Evolutionary conservation across 352 stramenopile genomes (phyloP), one percentile per base, ranked within the genome.

Genomic region (Phytophthora rubi): DNA sequence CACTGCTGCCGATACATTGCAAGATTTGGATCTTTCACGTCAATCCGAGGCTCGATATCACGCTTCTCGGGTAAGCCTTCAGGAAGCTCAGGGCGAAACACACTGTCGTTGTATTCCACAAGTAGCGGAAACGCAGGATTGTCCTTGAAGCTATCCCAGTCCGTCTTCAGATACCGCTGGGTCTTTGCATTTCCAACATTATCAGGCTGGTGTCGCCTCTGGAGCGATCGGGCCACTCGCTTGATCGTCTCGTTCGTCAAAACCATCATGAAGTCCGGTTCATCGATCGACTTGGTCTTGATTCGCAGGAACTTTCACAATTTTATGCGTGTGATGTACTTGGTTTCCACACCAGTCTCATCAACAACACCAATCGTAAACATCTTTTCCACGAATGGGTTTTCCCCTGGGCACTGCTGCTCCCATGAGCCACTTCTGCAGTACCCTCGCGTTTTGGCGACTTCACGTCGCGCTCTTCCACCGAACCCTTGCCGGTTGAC

Each of bases 1-100:
- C 21, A 68, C 12, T 75, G 55, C 1, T 59, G 73, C n/a, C 59
- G 51, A 16, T 44, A 47, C 52, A 63, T 63, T 6, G 30, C 35
- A 4, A 42, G 12, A 42, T 42, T 42, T 16, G 35, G 12, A 42
- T 42, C 35, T 15, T 16, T 42, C 35, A 16, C 35, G 15, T 42
- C 35, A 0, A 42, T 42, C 2, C 35, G 35, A 15, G 16, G 35
- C 35, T 45, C 3, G 33, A 64, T 54, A 7, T 65, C 23, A 7
- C 58, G 13, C 23, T 59, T 66, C 30, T 66, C 59, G 0, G 53
- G 66, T 21, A 63, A 39, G 12, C 30, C 39, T 51, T 58, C 32
- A 16, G 30, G 66, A 6, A 69, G 47, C 7, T 69, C 59, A 9
- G 42, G 42, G 6, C 26, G 56, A 4, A 55, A 67, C 2, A 55